Evolutionary conservation across 2,329 filamentous ascomycete species (phyloP), one percentile per base, ranked within the genome.

Genomic region (Paradendryphiella salina): DNA sequence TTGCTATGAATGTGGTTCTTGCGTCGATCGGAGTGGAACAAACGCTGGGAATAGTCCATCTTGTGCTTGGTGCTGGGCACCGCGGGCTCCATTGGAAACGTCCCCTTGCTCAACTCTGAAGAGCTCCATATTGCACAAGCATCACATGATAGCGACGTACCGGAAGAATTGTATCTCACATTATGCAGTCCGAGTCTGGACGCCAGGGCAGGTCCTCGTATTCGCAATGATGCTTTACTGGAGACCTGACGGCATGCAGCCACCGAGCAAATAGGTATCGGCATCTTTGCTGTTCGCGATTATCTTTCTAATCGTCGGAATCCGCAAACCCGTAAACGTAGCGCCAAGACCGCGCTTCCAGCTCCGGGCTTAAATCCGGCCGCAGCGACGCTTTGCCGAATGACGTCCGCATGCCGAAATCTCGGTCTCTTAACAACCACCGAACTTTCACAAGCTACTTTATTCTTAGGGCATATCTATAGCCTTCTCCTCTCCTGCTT

Each of bases 111-210:
- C 31, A 33, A 8, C 7, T 15, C 31, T 35, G 18, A 28, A 26
- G 3, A 20, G 17, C 1, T 4, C 10, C 11, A 37, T 31, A 35
- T 15, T 38, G 20, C 20, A 47, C 11, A 17, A 28, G 11, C 36
- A 56, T 70, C 68, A 70, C 67, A 68, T 70, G 67, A 70, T 52
- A 46, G 33, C 26, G 32, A 61, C 69, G 46, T 63, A 72, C 69
- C 64, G 56, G 67, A 69, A 58, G 69, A 72, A 59, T 55, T 65
- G 23, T 46, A 59, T 56, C 68, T 64, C 52, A 60, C 59, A 14
- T 54, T 48, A 40, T 52, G 54, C 37, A 43, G 57, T 56, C 57
- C 54, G 23, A 42, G 28, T 54, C 56, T 55, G 5, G 57, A 52
- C 28, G 48, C 52, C 8, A 58, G 20, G 10, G 41, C 52, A 5